Percentiles rank a stretch among this genome's conserved stretches.
Evolutionary conservation across 176 grass and related monocot species (phyloP).

Genomic region (Stipa capillata): DNA sequence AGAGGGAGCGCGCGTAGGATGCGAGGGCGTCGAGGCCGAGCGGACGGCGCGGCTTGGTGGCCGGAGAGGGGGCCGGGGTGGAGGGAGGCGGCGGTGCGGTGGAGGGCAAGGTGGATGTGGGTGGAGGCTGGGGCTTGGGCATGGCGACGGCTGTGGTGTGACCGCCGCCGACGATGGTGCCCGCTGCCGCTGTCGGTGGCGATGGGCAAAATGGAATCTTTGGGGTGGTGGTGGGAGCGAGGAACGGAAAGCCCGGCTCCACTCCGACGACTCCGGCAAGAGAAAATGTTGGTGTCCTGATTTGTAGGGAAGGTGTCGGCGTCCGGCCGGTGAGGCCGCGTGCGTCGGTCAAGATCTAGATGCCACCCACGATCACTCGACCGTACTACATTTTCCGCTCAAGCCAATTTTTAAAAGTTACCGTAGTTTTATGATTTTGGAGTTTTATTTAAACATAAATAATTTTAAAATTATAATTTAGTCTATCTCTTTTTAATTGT

Average conservation of each 20-base stretch:
- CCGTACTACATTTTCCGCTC: too few relatives aligned
- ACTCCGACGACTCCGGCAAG: conserved; percentile 5
- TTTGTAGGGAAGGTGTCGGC: neutral
- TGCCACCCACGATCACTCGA: too few relatives aligned
- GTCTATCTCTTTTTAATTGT: too few relatives aligned
- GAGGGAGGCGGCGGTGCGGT: neutral
- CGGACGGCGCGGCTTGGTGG: neutral
- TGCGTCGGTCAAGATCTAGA: neutral
- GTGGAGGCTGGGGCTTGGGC: too few relatives aligned
- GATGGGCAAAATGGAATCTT: neutral
- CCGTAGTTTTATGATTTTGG: too few relatives aligned
- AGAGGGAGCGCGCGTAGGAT: neutral
- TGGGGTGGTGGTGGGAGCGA: neutral
- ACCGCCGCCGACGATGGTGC: neutral
- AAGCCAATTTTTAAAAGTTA: too few relatives aligned
- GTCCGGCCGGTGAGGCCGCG: conserved; percentile 1
- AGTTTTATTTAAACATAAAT: too few relatives aligned
- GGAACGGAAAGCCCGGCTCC: neutral
- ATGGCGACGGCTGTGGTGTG: conserved; percentile 7
- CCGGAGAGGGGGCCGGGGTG: neutral
- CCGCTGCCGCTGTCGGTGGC: neutral
- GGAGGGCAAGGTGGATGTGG: neutral
- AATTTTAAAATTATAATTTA: too few relatives aligned
- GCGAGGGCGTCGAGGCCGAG: neutral
- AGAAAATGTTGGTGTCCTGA: neutral